A percentile compares a stretch with the other conserved stretches of the same genome.
These are phyloP conservation scores for Nakazawaea ambrosiae DNA, from an alignment of 805 yeast species.

Conservation along the genomic window DNA sequence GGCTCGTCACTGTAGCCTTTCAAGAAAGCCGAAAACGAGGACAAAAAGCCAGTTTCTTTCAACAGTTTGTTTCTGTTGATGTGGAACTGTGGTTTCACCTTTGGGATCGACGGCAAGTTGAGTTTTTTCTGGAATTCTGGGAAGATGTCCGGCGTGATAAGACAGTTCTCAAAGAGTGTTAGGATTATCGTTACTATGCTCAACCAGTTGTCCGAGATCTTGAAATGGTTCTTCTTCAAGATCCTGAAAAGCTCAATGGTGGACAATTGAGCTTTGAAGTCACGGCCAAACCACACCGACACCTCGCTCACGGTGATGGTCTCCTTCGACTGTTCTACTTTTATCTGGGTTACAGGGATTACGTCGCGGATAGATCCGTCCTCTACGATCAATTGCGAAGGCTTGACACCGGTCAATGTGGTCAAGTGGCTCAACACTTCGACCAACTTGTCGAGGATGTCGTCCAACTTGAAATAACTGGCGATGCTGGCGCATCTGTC, in stretches of 20 bases:
- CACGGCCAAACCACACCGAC: conserved; percentile 80
- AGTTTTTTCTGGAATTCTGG: conserved; percentile 55
- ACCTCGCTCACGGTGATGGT: conserved; percentile 71
- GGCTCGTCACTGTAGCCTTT: conserved; percentile 83
- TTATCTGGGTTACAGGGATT: conserved; percentile 38
- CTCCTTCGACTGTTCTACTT: conserved; percentile 46
- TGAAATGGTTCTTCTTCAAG: conserved; percentile 47
- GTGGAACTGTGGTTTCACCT: conserved; percentile 59
- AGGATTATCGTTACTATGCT: conserved; percentile 52
- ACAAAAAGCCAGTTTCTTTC: conserved; percentile 73
- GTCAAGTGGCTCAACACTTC: conserved; percentile 63
- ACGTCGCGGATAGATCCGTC: conserved; percentile 29
- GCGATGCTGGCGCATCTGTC: conserved; percentile 83
- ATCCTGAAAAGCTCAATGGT: conserved; percentile 80
- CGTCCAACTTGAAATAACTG: conserved; percentile 47
- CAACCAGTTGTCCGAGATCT: conserved; percentile 49
- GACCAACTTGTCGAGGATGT: conserved; percentile 60
- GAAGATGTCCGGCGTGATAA: conserved; percentile 61
- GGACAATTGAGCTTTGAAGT: conserved; percentile 87
- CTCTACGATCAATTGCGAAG: conserved; percentile 16
- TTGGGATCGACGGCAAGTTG: conserved; percentile 46
- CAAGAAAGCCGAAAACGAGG: conserved; percentile 86
- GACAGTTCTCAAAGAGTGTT: conserved; percentile 63
- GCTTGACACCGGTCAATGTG: conserved; percentile 43
- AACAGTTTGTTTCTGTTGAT: conserved; percentile 57